phyloP scores from a whole-genome alignment of 2,329 filamentous ascomycete genomes.

The Arthrobotrys pseudoclavata region DNA sequence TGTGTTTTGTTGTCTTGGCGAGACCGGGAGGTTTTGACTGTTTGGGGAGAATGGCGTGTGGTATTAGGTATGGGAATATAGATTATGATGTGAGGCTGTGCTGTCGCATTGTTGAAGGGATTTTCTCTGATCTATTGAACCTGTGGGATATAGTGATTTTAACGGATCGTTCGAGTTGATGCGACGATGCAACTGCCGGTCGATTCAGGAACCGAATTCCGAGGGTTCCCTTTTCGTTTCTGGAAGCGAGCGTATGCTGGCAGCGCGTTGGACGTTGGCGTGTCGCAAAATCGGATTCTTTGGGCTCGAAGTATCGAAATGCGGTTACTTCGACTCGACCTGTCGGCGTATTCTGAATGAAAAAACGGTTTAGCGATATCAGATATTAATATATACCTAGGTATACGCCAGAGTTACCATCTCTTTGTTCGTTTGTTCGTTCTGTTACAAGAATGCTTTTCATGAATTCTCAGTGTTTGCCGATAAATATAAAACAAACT shows the following conservation, averaged over 20 bases:
- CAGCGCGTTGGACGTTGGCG: not conserved
- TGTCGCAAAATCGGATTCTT: slow-evolving; percentile 16
- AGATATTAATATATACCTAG: too few relatives aligned
- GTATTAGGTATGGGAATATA: not conserved
- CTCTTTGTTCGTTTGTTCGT: not conserved
- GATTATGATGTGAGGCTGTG: slow-evolving; percentile 5
- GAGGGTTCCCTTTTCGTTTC: not conserved
- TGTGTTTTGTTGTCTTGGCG: slow-evolving; percentile 20
- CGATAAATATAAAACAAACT: not conserved
- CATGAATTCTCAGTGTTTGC: not conserved
- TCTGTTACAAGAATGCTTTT: not conserved
- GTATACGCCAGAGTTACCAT: not conserved
- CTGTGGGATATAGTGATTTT: too few relatives aligned
- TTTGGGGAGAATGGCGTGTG: slow-evolving; percentile 10
- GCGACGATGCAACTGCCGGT: not conserved
- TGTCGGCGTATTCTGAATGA: too few relatives aligned
- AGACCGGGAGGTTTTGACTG: slow-evolving; percentile 33
- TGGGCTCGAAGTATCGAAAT: too few relatives aligned
- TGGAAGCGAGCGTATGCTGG: not conserved
- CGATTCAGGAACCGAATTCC: slow-evolving; percentile 14
- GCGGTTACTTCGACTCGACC: too few relatives aligned
- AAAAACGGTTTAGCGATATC: too few relatives aligned
- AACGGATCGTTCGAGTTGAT: too few relatives aligned
- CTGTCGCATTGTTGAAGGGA: too few relatives aligned
- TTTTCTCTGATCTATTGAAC: too few relatives aligned